Percentiles rank a stretch among this genome's conserved stretches.
Evolutionary conservation across 306 rosid species (phyloP).

Genomic region (Vachellia collinsii): DNA sequence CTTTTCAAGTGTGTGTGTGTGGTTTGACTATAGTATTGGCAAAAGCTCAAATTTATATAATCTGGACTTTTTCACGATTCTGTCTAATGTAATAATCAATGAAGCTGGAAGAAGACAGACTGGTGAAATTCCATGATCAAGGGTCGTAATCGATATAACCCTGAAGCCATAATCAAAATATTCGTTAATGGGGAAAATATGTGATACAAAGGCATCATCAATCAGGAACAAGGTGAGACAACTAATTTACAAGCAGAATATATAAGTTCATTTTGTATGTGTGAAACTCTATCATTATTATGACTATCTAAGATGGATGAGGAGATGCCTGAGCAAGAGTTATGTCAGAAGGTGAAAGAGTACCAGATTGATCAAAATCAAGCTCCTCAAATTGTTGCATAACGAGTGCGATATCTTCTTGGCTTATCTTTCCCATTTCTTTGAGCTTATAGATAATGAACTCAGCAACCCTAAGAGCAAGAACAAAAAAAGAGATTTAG

Average conservation of each 20-base stretch:
- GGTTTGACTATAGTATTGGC: too few species aligned
- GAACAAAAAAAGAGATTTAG: background rate
- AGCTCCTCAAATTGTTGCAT: constrained; percentile 82
- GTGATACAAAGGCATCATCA: background rate
- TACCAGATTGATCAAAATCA: constrained; percentile 91
- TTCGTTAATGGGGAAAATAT: too few species aligned
- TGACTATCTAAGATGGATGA: constrained; percentile 43
- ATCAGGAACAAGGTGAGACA: background rate
- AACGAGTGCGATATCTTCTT: constrained; percentile 74
- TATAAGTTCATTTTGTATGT: background rate
- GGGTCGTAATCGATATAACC: background rate
- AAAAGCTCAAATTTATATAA: background rate
- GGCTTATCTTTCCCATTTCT: constrained; percentile 86
- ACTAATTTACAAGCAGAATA: background rate
- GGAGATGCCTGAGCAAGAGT: constrained; percentile 63
- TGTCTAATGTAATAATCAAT: background rate
- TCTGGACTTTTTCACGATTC: background rate
- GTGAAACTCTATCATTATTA: background rate
- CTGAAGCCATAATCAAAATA: background rate
- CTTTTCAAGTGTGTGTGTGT: too few species aligned
- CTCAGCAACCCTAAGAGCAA: constrained; percentile 67
- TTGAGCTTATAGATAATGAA: constrained; percentile 76
- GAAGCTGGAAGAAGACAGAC: background rate
- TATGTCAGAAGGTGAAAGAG: constrained; percentile 67
- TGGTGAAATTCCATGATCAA: background rate